Base-by-base conservation (phyloP, 2,329 filamentous ascomycete species). In the Colletotrichum sp. region DNA sequence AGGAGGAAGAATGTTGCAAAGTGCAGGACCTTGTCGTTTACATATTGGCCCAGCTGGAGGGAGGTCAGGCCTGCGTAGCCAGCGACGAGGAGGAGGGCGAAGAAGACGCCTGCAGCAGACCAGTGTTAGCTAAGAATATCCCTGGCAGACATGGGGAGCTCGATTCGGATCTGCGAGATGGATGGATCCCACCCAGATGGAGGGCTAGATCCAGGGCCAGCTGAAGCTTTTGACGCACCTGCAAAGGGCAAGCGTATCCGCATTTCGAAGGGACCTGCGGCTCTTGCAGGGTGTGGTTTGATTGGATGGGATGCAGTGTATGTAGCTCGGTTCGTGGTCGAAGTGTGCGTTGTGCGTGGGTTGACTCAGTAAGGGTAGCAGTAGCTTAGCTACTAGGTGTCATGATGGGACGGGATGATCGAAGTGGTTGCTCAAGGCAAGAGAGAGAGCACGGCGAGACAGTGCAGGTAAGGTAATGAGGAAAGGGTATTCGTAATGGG, bases 21-120 rank as follows among this genome's bases (percentile, higher is more conserved):
- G 85, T 98, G 97, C 32, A 98, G 90, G 81, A 94, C 88, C 86
- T 99, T 98, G 90, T 98, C 96, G 88, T 97, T 96, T 83, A 96
- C 90, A 81, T 89, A 84, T 77, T 85, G 79, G 77, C 86, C 86
- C 79, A 91, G 81, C 78, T 92, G 89, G 70, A 92, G 83, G 52
- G 89, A 87, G 36, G 95, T 93, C 72, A 98, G 93, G 78, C 96
- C 96, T 77, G 93, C 90, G 83, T 96, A 97, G 77, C 91, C 96
- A 76, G 94, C 92, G 70, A 94, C 85, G 76, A 98, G 88, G 79
- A 96, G 88, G 80, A 98, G 91, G 77, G 91, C 83, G 85, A 91
- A 85, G 85, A 94, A 96, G 78, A 90, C 89, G 83, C 91, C 94
- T 96, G 81, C 43, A 60, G 55, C 8, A 34, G n/a, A 30, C 61